Base-by-base conservation (phyloP, 2,329 filamentous ascomycete species). In the Ascochyta koolunga region DNA sequence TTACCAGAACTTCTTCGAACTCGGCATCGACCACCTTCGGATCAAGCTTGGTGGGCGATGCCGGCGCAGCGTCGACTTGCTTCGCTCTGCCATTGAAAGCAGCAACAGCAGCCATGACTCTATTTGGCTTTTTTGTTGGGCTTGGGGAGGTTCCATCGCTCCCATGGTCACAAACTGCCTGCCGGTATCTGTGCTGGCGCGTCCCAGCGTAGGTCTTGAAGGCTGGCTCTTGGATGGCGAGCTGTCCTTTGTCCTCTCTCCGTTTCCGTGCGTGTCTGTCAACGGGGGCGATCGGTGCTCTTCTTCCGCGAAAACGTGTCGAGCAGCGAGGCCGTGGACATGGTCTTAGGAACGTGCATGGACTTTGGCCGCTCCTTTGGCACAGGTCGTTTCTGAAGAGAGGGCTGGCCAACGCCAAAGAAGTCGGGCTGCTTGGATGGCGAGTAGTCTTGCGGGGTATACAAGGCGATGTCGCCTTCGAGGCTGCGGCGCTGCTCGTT, bases 91-190 rank as follows among this genome's bases (percentile, higher is more conserved):
- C 78, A 64, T 85, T 85, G 60, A 88, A 82, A 4, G 78, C 82
- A 32, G 85, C 84, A n/a, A 88, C 85, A 13, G 84, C 85, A 59
- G 85, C 85, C 77, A 87, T 83, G 19, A 88, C 85, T 41, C 84
- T 67, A 22, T 80, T 55, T 78, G 80, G 49, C 80, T 78, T 68
- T 78, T 78, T 73, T 7, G 61, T 50, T 19, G 68, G 46, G 21
- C 42, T 53, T 6, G 62, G 51, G 63, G 61, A 18, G 60, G 56
- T 56, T 68, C 50, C 46, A 33, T 58, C 51, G 37, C 64, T 57
- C 29, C 36, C 2, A 21, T 50, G 5, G 39, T 25, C 10, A 45
- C 21, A 16, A 36, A 36, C 21, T 63, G 64, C 35, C 62, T 65
- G 47, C 50, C 56, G 2, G 50, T 62, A 21, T 75, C 71, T 11